Evolutionary conservation across 129 eudicot species (phyloP), one percentile per base, ranked within the genome.

Genomic region (Scalesia atractyloides): DNA sequence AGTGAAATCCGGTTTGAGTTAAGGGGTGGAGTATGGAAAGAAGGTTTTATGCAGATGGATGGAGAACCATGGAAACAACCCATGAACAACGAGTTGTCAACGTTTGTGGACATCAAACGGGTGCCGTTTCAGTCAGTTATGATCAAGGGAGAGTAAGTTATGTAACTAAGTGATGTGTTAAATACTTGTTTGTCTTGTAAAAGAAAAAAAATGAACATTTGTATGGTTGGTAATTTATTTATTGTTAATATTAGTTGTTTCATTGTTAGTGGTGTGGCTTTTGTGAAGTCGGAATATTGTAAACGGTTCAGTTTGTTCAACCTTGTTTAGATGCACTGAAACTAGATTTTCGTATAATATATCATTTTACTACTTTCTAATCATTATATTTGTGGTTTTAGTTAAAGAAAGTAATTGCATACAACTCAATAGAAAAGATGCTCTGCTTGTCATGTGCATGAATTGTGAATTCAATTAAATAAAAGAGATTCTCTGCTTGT

Each of bases 31-130:
- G 96, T 87, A 9, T 94, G 99, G 99, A 84, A 57, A 37, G 84
- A 90, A 75, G 82, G 87, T 15, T 94, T 76, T 49, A 79, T 90
- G 93, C 99, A 94, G 77, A 88, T 88, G 93, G 99, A 94, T 26
- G 99, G 99, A 22, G 99, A 94, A 72, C 99, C 99, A 30, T 94
- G 99, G 99, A 90, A 90, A 80, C 99, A 88, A 53, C 97, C 97
- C 0, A 85, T 94, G 78, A 78, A 85, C 80, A 77, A 77, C 47
- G 91, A 90, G 37, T 94, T 73, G 58, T 94, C 99, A 5, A 88
- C 93, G 4, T 94, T 87, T 82, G 89, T 94, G 75, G 97, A 94
- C 73, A 88, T 94, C 26, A 94, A 81, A 74, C 76, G 85, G 71
- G 96, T 90, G n/a, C 89, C 93, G 0, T 82, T 84, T 81, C 97